phyloP scores from a whole-genome alignment of 2,329 filamentous ascomycete species.

The Penicillium sumatraense region DNA sequence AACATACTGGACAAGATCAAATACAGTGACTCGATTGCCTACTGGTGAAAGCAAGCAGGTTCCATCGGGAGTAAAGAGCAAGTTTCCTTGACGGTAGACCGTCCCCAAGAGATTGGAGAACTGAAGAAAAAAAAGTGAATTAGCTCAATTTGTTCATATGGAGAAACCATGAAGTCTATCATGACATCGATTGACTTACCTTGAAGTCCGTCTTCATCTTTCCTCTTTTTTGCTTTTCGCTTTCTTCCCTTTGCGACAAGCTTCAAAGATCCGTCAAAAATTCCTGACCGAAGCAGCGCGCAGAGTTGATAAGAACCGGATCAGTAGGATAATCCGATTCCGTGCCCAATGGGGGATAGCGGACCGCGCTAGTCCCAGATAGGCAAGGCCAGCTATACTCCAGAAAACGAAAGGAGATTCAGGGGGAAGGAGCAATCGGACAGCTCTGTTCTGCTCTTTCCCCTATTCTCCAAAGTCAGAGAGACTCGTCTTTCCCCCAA shows the following conservation, averaged over 20 bases:
- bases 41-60: conserved; percentile 94
- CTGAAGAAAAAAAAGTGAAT: conserved; percentile 52
- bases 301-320: conserved; percentile 30
- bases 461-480: conserved; percentile 17
- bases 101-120: conserved; percentile 98
- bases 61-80: conserved; percentile 95
- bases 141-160: too few relatives aligned
- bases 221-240: conserved; percentile 21
- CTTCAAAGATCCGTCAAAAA: conserved; percentile 29
- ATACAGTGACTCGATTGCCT: conserved; percentile 92
- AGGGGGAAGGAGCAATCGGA: conserved; percentile 31
- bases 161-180: not conserved
- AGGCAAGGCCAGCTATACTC: conserved; percentile 34
- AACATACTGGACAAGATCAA: conserved; percentile 87
- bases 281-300: conserved; percentile 22
- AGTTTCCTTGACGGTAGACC: conserved; percentile 96
- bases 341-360: conserved; percentile 18
- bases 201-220: conserved; percentile 99
- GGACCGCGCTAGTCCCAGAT: conserved; percentile 22
- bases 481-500: conserved; percentile 17
- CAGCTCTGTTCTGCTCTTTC: conserved; percentile 27
- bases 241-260: conserved; percentile 28
- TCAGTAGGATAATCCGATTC: conserved; percentile 21
- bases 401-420: conserved; percentile 36
- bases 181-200: conserved; percentile 55